A percentile compares a stretch with the other conserved stretches of the same genome.
Conservation (phyloP, 2,329 filamentous ascomycete genomes). For the Daldinia eschscholtzii region DNA sequence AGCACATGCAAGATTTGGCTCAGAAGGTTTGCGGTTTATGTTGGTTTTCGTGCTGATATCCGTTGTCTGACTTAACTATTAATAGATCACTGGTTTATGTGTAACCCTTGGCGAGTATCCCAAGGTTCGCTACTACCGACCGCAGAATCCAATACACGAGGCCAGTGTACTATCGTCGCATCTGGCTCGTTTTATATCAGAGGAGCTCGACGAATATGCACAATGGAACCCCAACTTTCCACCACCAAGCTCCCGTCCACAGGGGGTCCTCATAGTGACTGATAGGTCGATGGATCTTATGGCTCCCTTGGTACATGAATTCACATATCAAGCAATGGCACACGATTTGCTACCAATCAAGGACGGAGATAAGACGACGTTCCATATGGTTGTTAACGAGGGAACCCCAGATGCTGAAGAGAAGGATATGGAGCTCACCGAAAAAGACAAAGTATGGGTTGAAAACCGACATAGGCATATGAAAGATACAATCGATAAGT, state of each 20-base stretch:
- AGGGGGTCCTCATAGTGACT: slow-evolving; percentile 85
- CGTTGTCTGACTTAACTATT: slow-evolving; percentile 32
- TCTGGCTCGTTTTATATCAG: slow-evolving; percentile 89
- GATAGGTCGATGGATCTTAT: slow-evolving; percentile 94
- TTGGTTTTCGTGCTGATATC: not conserved
- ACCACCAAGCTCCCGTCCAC: slow-evolving; percentile 80
- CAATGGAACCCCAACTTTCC: slow-evolving; percentile 88
- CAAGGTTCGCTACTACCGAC: slow-evolving; percentile 90
- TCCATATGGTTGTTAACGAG: slow-evolving; percentile 82
- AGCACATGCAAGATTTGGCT: slow-evolving; percentile 86
- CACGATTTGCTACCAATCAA: slow-evolving; percentile 91
- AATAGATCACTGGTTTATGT: slow-evolving; percentile 85
- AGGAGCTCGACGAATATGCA: slow-evolving; percentile 90
- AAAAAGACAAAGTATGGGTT: slow-evolving; percentile 95
- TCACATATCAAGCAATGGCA: slow-evolving; percentile 98
- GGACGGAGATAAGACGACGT: slow-evolving; percentile 89
- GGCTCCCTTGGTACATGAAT: slow-evolving; percentile 91
- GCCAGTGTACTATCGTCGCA: slow-evolving; percentile 89
- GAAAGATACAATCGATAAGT: slow-evolving; percentile 95
- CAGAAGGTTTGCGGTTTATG: slow-evolving; percentile 75
- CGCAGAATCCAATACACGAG: slow-evolving; percentile 81
- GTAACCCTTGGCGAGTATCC: slow-evolving; percentile 95
- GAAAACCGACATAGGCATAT: slow-evolving; percentile 95
- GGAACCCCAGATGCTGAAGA: slow-evolving; percentile 77
- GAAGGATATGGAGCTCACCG: slow-evolving; percentile 91